Conservation (phyloP, 2,329 filamentous ascomycete genomes). For the Penicillium nordicum region DNA sequence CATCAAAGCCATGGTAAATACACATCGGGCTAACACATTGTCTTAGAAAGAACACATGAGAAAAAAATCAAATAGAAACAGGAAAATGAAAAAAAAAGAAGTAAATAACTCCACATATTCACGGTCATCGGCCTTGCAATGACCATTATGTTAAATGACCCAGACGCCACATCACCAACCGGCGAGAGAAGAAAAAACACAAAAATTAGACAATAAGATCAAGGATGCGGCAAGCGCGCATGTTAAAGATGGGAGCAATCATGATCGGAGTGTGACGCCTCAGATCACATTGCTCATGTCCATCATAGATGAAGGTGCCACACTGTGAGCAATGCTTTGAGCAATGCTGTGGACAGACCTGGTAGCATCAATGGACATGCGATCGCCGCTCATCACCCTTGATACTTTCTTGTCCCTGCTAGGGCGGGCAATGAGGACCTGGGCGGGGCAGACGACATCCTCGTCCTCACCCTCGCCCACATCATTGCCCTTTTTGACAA, state of each 20-base stretch:
- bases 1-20: constrained; percentile 29
- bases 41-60: constrained; percentile 10
- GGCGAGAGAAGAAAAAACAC: constrained; percentile 4
- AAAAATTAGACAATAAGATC: constrained; percentile 3
- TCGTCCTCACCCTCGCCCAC: constrained; percentile 84
- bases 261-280: constrained; percentile 40
- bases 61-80: constrained; percentile 13
- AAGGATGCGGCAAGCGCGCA: neutral
- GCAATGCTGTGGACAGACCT: constrained; percentile 43
- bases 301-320: constrained; percentile 43
- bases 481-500: constrained; percentile 94
- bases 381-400: constrained; percentile 40
- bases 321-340: constrained; percentile 42
- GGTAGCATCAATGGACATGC: constrained; percentile 42
- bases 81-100: constrained; percentile 2
- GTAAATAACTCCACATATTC: constrained; percentile 12
- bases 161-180: constrained; percentile 6
- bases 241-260: constrained; percentile 10
- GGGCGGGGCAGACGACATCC: constrained; percentile 90
- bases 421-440: constrained; percentile 72
- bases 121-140: constrained; percentile 1
- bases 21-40: constrained; percentile 15
- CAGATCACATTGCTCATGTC: constrained; percentile 46
- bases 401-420: constrained; percentile 44
- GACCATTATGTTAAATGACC: constrained; percentile 8